Base-by-base conservation (phyloP, 352 stramenopile species). In the Phytophthora colocasiae region DNA sequence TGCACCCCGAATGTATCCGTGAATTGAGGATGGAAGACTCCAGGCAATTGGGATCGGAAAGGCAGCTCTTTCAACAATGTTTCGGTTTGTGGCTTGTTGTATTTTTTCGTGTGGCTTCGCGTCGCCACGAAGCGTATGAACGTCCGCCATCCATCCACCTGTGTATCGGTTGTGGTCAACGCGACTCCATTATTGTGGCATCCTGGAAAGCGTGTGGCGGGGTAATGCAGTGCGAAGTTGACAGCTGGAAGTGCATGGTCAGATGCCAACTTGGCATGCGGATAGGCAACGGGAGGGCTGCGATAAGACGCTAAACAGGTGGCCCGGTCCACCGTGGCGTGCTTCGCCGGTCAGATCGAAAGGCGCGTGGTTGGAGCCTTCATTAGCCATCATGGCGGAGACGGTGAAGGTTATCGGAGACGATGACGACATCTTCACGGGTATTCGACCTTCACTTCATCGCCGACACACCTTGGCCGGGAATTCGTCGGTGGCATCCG, bases 251-350 rank as follows among this genome's bases (percentile, higher is more conserved):
- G 9, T 27, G 39, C 51, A 57, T 69, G 50, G 58, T 60, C 65
- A 69, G 65, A 41, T 38, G 27, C 11, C 58, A 56, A 60, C 32
- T 56, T 64, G 58, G 50, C 51, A 58, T 24, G 31, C 46, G 52
- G 65, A 73, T 69, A 73, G 65, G 65, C 65, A 36, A 6, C 53
- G 48, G 55, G 48, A 66, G 49, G 55, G 49, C 48, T 61, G 59
- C 65, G 65, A 73, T 69, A 73, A 69, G 59, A 73, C 59, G 59
- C 11, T 39, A 10, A 66, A 61, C 65, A 73, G 52, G 36, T 69
- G 64, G 65, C 10, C 31, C 8, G 53, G 38, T 63, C 44, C 51
- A 60, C 44, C 58, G 38, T 63, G 58, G 50, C 51, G 58, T 59
- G 51, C 58, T 34, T 45, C 36, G 32, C 19, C 32, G 36, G 39